Conservation (phyloP, 495 filamentous ascomycete species). For the Penicillium flavigenum region DNA sequence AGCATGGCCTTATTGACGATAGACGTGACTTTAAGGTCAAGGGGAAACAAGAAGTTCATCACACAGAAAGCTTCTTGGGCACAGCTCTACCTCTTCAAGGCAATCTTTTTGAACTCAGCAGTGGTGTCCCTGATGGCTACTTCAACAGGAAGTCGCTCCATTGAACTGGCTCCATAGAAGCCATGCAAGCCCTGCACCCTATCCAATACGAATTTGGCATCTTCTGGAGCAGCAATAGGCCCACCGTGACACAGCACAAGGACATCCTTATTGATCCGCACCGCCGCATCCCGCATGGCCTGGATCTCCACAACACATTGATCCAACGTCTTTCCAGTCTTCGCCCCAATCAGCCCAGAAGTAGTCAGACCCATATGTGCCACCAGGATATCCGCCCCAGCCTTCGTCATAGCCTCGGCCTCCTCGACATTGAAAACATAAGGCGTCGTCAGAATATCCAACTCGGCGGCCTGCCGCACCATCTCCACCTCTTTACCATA, state of each 20-base stretch:
- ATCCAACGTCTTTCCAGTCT: background rate
- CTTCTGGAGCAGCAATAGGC: background rate
- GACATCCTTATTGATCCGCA: background rate
- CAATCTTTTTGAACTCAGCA: background rate
- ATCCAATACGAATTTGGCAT: background rate
- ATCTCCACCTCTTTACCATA: background rate
- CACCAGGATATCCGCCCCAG: background rate
- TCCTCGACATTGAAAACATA: background rate
- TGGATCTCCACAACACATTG: background rate
- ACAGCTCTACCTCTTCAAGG: background rate
- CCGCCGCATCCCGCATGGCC: background rate
- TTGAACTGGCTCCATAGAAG: background rate
- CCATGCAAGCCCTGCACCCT: background rate
- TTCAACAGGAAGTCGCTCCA: background rate
- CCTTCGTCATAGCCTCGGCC: background rate
- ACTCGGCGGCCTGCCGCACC: background rate
- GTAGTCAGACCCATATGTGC: background rate
- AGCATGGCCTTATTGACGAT: too few relatives aligned
- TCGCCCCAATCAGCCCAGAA: background rate
- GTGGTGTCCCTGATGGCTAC: background rate
- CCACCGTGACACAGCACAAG: background rate
- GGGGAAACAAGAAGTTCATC: too few relatives aligned
- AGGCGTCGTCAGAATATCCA: background rate
- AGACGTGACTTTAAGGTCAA: too few relatives aligned
- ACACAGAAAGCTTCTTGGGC: background rate